Evolutionary conservation across 2,329 filamentous ascomycete species (phyloP), one percentile per base, ranked within the genome.

Genomic region (Ophiostoma tasmaniense): DNA sequence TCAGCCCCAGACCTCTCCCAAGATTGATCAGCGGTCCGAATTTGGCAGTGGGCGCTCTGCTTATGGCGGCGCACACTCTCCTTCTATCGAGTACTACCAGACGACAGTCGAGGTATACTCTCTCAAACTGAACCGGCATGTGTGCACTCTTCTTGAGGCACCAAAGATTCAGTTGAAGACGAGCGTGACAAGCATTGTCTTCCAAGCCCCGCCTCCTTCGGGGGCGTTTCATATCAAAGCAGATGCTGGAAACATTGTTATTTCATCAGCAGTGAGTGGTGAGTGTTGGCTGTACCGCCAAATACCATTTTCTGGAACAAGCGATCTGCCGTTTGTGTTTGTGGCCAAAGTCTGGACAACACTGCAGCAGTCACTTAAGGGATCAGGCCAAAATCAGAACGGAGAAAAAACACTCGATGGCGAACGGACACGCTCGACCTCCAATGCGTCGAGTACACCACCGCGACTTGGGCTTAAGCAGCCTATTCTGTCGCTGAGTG

Each of bases 331-430:
- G 20, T 89, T 84, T 76, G 81, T 79, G 50, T 97, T 93, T 74
- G 82, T 95, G 68, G 93, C 90, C 25, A 99, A 99, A 79, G 81
- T 96, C 22, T 99, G 95, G 95, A 97, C 95, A 0, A 89, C 88
- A 62, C 81, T 97, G 35, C 91, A 95, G 75, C 85, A 87, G 72
- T 80, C 81, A 37, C 78, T 81, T 22, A 82, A 82, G 70, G 80
- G 80, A 10, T 22, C 22, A 30, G 82, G 85, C 37, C 76, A n/a
- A 80, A 39, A 30, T 4, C 76, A 25, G 80, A 39, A 45, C 7
- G 67, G 67, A 35, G 72, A 71, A 5, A 10, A 55, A 33, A 73
- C 79, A 0, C 80, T 83, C 70, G 84, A 87, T 71, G 30, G 30
- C n/a, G 72, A 71, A 20, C 72, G 67, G 2, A 64, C 55, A 3